A percentile compares a stretch with the other conserved stretches of the same genome.
Conservation (phyloP, 108 stramenopile genomes). For the Nitzschia sp. region DNA sequence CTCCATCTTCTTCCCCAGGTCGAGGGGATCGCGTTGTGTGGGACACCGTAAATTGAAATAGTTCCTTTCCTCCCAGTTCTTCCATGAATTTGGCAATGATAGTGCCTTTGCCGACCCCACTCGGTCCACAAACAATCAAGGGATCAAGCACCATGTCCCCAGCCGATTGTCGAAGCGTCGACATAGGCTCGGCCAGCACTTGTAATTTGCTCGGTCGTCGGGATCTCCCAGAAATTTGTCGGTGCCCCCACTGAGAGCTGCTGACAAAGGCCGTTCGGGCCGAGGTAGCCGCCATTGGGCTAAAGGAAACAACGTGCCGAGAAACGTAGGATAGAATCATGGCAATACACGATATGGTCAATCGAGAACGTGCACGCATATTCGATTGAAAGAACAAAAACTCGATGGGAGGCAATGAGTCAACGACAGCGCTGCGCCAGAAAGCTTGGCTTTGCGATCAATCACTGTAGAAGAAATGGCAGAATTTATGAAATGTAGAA, state of each 20-base stretch:
- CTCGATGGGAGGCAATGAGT: too few relatives aligned
- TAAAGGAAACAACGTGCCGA: neutral
- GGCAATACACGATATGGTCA: neutral
- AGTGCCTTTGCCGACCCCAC: constrained; percentile 59
- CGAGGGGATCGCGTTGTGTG: constrained; percentile 94
- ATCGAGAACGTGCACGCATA: too few relatives aligned
- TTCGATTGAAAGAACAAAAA: too few relatives aligned
- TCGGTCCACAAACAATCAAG: constrained; percentile 60
- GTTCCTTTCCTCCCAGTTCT: constrained; percentile 59
- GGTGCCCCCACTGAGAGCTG: neutral
- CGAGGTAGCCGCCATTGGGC: neutral
- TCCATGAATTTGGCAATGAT: constrained; percentile 77
- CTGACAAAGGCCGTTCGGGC: neutral
- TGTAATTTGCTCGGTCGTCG: constrained; percentile 39
- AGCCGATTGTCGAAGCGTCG: constrained; percentile 52
- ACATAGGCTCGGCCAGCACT: constrained; percentile 44
- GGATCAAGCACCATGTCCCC: constrained; percentile 30
- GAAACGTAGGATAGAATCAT: neutral
- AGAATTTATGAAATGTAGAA: too few relatives aligned
- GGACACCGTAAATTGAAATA: constrained; percentile 82
- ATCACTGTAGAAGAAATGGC: too few relatives aligned
- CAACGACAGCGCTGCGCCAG: too few relatives aligned
- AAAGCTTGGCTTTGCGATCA: too few relatives aligned
- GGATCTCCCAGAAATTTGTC: too few relatives aligned
- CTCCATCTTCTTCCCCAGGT: constrained; percentile 79